Base-by-base conservation (phyloP, 139 green algal species). In the Edaphochlamys debaryana region DNA sequence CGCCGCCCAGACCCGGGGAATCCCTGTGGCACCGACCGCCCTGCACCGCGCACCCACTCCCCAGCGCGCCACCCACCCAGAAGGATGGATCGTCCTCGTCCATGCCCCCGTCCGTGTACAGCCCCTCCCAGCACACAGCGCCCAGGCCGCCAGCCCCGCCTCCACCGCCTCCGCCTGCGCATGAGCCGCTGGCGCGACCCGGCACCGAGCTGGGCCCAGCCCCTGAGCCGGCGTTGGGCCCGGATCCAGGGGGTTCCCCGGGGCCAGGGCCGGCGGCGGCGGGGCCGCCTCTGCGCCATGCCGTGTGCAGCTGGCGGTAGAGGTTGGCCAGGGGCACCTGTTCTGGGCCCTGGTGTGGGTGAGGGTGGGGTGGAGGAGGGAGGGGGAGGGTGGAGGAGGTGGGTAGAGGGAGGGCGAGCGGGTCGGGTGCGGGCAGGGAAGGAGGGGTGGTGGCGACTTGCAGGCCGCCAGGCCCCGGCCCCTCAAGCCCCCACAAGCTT, bases 81-180 rank as follows among this genome's bases (percentile, higher is more conserved):
- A 69, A 82, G 62, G 75, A 36, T 19, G 60, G 60, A 32, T 73
- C 75, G 60, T 63, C 56, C 42, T 71, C 48, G 41, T 82, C 75
- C 75, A 82, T 73, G 1, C 75, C 75, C 5, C 75, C 75, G 64
- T 82, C 75, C 11, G 75, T 82, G 75, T 52, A 82, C n/a, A 72
- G 41, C 6, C 75, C 75, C 38, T 69, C 56, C 0, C 69, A 58
- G 17, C 27, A 23, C 25, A 74, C 27, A 4, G 56, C 73, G 66
- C 52, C 37, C 6, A 37, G 15, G 34, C 72, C n/a, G n/a, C n/a
- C 71, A 40, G n/a, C 48, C 52, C 0, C 22, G 32, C 40, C 32
- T 4, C 34, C 1, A 25, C 15, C 1, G 37, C 40, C 19, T 36
- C 50, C 50, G 50, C 50, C 9, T 58, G 20, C 9, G 50, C 50